phyloP scores from a whole-genome alignment of 352 stramenopile species.

The Pythium utonaiense region DNA sequence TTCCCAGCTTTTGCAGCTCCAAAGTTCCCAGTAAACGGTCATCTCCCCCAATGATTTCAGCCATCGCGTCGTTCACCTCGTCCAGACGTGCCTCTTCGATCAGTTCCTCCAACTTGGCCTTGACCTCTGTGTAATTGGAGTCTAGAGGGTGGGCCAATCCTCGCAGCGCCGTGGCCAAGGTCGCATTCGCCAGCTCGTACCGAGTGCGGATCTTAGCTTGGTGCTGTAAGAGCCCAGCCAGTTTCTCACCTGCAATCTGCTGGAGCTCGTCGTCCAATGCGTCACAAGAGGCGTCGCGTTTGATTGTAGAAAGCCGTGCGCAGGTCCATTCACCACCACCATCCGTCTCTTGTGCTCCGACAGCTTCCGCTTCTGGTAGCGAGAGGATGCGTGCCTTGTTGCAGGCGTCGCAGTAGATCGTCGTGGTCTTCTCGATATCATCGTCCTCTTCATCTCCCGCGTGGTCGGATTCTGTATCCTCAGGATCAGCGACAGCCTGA shows the following conservation, averaged over 20 bases:
- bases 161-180: background rate
- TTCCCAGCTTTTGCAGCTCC: constrained; percentile 78
- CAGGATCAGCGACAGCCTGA: background rate
- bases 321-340: constrained; percentile 51
- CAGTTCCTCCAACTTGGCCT: constrained; percentile 44
- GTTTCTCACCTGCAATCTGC: constrained; percentile 46
- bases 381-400: constrained; percentile 76
- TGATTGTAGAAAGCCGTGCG: constrained; percentile 26
- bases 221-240: constrained; percentile 45
- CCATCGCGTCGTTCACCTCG: constrained; percentile 79
- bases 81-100: constrained; percentile 74
- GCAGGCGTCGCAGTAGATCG: constrained; percentile 79
- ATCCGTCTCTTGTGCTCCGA: constrained; percentile 16
- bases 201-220: constrained; percentile 44
- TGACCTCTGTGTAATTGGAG: constrained; percentile 32
- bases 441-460: constrained; percentile 37
- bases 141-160: constrained; percentile 25
- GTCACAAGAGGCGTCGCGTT: constrained; percentile 40
- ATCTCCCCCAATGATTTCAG: constrained; percentile 54
- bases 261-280: constrained; percentile 70
- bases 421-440: constrained; percentile 57
- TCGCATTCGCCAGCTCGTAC: constrained; percentile 47
- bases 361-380: constrained; percentile 33
- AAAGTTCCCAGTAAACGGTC: constrained; percentile 41
- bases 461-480: constrained; percentile 2